Percentiles rank a stretch among this genome's conserved stretches.
Conservation (phyloP, 495 filamentous ascomycete species). For the Corynascus novoguineensis region DNA sequence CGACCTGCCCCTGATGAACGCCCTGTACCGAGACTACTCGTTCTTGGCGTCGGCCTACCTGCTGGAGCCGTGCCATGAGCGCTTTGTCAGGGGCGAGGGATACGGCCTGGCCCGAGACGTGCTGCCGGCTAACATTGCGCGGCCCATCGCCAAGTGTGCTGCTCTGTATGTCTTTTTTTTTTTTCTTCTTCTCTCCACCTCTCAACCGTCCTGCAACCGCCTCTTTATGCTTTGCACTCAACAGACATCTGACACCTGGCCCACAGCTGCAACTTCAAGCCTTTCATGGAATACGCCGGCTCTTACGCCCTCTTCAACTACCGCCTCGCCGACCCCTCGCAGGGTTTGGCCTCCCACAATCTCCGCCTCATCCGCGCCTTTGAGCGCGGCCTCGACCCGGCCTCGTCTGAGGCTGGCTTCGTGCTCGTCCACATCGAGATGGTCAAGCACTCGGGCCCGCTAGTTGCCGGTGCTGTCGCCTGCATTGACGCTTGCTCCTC, state of each 20-base stretch:
- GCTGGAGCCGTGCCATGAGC: slow-evolving; percentile 87
- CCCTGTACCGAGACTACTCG: slow-evolving; percentile 82
- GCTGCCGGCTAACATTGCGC: slow-evolving; percentile 62
- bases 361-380: slow-evolving; percentile 83
- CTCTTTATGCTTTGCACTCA: neutral
- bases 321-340: slow-evolving; percentile 57
- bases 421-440: slow-evolving; percentile 78
- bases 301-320: slow-evolving; percentile 92
- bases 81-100: slow-evolving; percentile 56
- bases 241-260: neutral
- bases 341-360: slow-evolving; percentile 68
- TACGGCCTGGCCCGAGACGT: slow-evolving; percentile 72
- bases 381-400: slow-evolving; percentile 75
- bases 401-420: slow-evolving; percentile 87
- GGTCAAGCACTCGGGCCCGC: slow-evolving; percentile 68
- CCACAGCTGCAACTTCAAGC: slow-evolving; percentile 59
- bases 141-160: slow-evolving; percentile 72
- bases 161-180: slow-evolving; percentile 18
- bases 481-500: slow-evolving; percentile 53
- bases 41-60: slow-evolving; percentile 85
- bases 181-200: neutral
- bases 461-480: slow-evolving; percentile 63
- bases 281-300: slow-evolving; percentile 94
- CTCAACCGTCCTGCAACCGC: neutral
- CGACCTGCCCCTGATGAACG: slow-evolving; percentile 71